Conservation (phyloP, 805 yeast genomes). For the Hanseniaspora guilliermondii region DNA sequence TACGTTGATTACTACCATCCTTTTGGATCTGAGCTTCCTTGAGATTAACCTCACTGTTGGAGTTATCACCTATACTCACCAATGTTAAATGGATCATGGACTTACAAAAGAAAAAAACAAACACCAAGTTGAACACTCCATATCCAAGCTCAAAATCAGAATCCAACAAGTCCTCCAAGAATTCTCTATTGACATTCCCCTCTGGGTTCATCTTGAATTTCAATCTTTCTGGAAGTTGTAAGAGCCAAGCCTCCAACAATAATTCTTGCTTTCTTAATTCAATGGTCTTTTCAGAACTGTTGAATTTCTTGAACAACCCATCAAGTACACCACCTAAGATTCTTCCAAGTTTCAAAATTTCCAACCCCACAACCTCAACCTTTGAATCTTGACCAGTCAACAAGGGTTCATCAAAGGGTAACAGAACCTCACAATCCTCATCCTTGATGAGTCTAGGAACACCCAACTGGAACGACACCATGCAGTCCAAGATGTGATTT, state of each 20-base stretch:
- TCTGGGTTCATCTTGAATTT: constrained; percentile 53
- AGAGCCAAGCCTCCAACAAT: constrained; percentile 66
- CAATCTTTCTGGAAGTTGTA: constrained; percentile 49
- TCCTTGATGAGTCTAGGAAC: constrained; percentile 72
- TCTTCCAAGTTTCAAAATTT: constrained; percentile 56
- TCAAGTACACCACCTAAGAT: constrained; percentile 64
- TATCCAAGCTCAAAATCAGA: constrained; percentile 21
- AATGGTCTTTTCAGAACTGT: constrained; percentile 20
- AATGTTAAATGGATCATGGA: constrained; percentile 53
- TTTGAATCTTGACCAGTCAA: constrained; percentile 32
- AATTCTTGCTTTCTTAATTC: constrained; percentile 40
- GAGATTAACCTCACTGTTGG: constrained; percentile 17
- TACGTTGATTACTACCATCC: background rate
- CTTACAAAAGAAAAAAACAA: constrained; percentile 49
- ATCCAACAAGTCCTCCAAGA: constrained; percentile 16
- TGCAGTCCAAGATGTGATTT: constrained; percentile 61
- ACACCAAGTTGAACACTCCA: constrained; percentile 42
- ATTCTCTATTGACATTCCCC: constrained; percentile 30
- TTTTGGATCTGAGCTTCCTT: constrained; percentile 32
- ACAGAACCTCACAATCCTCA: constrained; percentile 72
- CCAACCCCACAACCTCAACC: constrained; percentile 40
- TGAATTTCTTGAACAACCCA: constrained; percentile 49
- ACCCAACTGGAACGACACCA: constrained; percentile 64
- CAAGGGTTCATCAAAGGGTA: constrained; percentile 50
- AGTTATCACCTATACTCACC: constrained; percentile 35